Evolutionary conservation across 2,329 filamentous ascomycete species (phyloP).

Genomic region (Clonostachys rhizophaga): DNA sequence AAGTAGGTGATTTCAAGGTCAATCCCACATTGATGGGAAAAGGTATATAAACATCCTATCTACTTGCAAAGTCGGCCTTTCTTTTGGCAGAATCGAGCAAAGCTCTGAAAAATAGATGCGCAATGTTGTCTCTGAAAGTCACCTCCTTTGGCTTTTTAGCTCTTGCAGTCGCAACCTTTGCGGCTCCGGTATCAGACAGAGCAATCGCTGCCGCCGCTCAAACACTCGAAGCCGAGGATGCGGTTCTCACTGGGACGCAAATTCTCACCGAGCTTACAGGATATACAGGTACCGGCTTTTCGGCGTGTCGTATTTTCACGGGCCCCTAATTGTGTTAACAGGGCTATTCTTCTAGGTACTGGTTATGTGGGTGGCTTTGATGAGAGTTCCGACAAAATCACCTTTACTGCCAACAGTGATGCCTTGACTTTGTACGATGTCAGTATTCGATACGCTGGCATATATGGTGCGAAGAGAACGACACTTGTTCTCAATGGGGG

Average conservation of each 20-base stretch:
- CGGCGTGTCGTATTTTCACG: neutral
- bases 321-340: too few relatives aligned
- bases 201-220: too few relatives aligned
- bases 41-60: too few relatives aligned
- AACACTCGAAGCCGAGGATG: constrained; percentile 33
- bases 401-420: constrained; percentile 25
- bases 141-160: too few relatives aligned
- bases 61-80: too few relatives aligned
- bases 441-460: constrained; percentile 34
- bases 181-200: too few relatives aligned
- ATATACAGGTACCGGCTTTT: constrained; percentile 20
- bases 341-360: constrained; percentile 19
- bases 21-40: too few relatives aligned
- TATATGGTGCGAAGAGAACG: constrained; percentile 39
- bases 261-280: constrained; percentile 30
- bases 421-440: constrained; percentile 31
- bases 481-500: constrained; percentile 34
- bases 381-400: constrained; percentile 31
- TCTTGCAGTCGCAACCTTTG: too few relatives aligned
- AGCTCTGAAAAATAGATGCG: too few relatives aligned
- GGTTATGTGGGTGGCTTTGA: constrained; percentile 43
- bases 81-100: too few relatives aligned
- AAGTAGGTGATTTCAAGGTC: too few relatives aligned
- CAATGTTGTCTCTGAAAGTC: too few relatives aligned
- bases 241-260: constrained; percentile 29